Evolutionary conservation across 2,329 filamentous ascomycete species (phyloP), one percentile per base, ranked within the genome.

Genomic region (Calcarisporium arbuscula): DNA sequence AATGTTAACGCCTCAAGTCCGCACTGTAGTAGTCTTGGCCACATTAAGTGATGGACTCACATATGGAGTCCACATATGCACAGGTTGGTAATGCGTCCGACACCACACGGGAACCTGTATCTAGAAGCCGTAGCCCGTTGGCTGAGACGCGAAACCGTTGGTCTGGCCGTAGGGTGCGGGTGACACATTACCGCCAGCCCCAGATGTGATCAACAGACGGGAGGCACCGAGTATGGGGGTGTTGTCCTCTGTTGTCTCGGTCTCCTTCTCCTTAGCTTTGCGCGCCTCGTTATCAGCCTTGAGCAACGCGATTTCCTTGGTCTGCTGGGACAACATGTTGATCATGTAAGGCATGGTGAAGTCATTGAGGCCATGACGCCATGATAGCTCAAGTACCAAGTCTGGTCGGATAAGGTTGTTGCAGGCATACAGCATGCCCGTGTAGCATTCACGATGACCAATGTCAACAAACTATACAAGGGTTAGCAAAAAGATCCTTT

Each of bases 271-370:
- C 45, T 79, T 80, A 22, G 71, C 72, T 64, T 95, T 95, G 53
- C 89, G 83, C 56, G 89, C 85, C 62, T 98, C 94, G 56, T 96
- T 98, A 64, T 98, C 94, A 43, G 86, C 85, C 73, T 94, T 94
- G 42, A 98, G 75, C 40, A 72, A 60, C 39, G 88, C 78, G 48
- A 98, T 82, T 37, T 94, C 82, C 47, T 83, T 80, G 25, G 86
- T 88, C 65, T 96, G 89, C 62, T 95, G 88, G 49, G 82, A 79
- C 44, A 98, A 72, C 69, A 94, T 84, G 69, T 96, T 98, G 76
- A 98, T 96, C 87, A 98, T 94, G 72, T 94, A 98, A 14, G 92
- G 92, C 94, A 98, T 98, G 30, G 89, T 94, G 67, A 95, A 98
- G 68, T 98, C 92, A 52, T 82, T 80, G 25, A 98, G 82, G 40